Percentiles rank a stretch among this genome's conserved stretches.
Evolutionary conservation across 768 basidiomycete genomes (phyloP).

Genomic region (Amanita pseudoporphyria): DNA sequence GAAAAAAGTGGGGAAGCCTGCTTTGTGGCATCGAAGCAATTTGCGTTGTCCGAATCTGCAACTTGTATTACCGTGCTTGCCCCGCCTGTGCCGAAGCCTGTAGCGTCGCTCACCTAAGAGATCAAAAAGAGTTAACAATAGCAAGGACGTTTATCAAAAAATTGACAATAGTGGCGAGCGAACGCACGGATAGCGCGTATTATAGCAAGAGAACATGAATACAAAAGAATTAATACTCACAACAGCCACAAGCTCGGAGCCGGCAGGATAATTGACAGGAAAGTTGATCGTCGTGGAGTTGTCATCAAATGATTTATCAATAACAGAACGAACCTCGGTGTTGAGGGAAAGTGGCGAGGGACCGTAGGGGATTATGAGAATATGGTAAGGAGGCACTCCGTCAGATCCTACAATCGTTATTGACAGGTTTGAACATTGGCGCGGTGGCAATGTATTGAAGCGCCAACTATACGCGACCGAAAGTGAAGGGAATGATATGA

Average conservation of each 20-base stretch:
- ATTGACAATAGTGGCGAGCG: slow-evolving; percentile 3
- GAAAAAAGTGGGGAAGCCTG: slow-evolving; percentile 44
- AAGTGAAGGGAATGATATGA: slow-evolving; percentile 18
- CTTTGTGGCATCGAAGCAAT: slow-evolving; percentile 47
- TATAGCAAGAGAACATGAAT: slow-evolving; percentile 4
- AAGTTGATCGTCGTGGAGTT: slow-evolving; percentile 36
- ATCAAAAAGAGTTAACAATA: background rate
- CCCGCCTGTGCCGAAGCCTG: slow-evolving; percentile 58
- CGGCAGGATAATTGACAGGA: slow-evolving; percentile 51
- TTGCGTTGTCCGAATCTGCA: slow-evolving; percentile 34
- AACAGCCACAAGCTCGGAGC: slow-evolving; percentile 68
- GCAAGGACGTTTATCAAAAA: background rate
- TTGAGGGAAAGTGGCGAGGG: slow-evolving; percentile 49
- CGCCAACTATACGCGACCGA: slow-evolving; percentile 35
- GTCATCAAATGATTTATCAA: slow-evolving; percentile 43
- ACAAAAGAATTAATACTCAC: slow-evolving; percentile 33
- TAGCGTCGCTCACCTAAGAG: slow-evolving; percentile 24
- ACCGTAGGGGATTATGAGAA: slow-evolving; percentile 61
- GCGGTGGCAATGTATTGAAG: slow-evolving; percentile 37
- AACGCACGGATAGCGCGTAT: too few relatives aligned
- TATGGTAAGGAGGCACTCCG: slow-evolving; percentile 57
- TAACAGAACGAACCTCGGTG: slow-evolving; percentile 52
- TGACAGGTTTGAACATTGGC: slow-evolving; percentile 59
- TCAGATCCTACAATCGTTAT: slow-evolving; percentile 42
- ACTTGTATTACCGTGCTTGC: slow-evolving; percentile 61